phyloP scores from a whole-genome alignment of 805 yeast genomes.

The Schwanniomyces occidentalis region DNA sequence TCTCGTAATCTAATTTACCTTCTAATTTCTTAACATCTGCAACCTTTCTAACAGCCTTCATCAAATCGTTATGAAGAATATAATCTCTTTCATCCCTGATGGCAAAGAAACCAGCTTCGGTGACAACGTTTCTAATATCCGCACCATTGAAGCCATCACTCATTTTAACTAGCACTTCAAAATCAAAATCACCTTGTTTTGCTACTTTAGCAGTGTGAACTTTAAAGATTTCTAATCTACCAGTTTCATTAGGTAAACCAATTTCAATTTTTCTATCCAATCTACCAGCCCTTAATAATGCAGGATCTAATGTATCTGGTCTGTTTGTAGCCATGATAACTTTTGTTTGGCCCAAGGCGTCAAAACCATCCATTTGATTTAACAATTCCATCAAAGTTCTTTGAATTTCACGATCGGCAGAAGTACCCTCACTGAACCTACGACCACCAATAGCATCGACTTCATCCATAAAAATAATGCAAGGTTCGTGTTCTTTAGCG shows the following conservation, averaged over 20 bases:
- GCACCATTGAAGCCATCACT: constrained; percentile 99
- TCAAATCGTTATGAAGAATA: constrained; percentile 86
- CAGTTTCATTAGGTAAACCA: constrained; percentile 93
- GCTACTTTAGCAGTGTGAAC: constrained; percentile 84
- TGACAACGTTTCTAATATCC: constrained; percentile 91
- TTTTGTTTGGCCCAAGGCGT: constrained; percentile 93
- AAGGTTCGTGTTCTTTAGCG: constrained; percentile 97
- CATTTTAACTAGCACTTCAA: constrained; percentile 97
- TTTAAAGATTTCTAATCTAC: constrained; percentile 90
- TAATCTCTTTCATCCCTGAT: constrained; percentile 97
- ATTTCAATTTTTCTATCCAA: constrained; percentile 95
- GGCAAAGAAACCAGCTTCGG: constrained; percentile 99
- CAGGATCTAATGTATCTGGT: constrained; percentile 98
- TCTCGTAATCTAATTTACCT: constrained; percentile 93
- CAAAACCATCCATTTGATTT: constrained; percentile 99
- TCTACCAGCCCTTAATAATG: constrained; percentile 95
- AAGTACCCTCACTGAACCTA: constrained; percentile 95
- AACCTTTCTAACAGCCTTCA: constrained; percentile 98
- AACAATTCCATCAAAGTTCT: constrained; percentile 95
- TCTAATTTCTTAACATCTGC: constrained; percentile 96
- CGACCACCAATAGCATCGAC: constrained; percentile 99
- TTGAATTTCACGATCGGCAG: constrained; percentile 98
- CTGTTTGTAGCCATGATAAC: constrained; percentile 99
- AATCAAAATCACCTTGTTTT: constrained; percentile 94
- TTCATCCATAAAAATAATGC: constrained; percentile 98